These are phyloP conservation scores for Solanum hybrid DNA, from an alignment of 305 asterid species.

Conservation along the genomic window DNA sequence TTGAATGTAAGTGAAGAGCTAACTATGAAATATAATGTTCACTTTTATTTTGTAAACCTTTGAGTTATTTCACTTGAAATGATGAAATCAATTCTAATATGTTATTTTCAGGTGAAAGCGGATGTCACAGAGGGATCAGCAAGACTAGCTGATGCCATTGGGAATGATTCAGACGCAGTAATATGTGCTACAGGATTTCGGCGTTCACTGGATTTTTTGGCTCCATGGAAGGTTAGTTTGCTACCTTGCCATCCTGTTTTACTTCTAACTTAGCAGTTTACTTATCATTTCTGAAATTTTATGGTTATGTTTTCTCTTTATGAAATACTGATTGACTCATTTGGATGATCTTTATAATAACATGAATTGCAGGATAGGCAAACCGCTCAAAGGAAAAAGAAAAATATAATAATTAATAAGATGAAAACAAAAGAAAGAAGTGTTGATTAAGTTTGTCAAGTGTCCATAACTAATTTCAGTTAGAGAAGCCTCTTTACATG, in stretches of 20 bases:
- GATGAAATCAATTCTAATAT: not conserved
- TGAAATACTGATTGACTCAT: not conserved
- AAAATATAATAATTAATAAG: not conserved
- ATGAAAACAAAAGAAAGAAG: not conserved
- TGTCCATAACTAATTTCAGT: not conserved
- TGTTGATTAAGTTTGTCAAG: not conserved
- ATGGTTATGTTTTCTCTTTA: not conserved
- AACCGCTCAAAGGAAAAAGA: not conserved
- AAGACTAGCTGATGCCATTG: slow-evolving; percentile 69
- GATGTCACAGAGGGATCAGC: slow-evolving; percentile 87
- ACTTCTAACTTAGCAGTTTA: not conserved
- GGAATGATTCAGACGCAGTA: slow-evolving; percentile 90
- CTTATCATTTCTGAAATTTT: not conserved
- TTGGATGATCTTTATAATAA: not conserved
- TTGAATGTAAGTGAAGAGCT: not conserved
- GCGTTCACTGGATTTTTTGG: slow-evolving; percentile 66
- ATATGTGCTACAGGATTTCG: slow-evolving; percentile 89
- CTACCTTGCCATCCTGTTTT: not conserved
- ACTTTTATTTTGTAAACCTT: not conserved
- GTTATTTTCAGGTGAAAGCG: slow-evolving; percentile 59
- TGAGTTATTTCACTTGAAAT: not conserved
- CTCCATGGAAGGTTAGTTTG: slow-evolving; percentile 84
- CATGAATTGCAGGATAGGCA: not conserved
- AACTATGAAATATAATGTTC: not conserved
- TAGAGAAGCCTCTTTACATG: not conserved